Percentiles rank a stretch among this genome's conserved stretches.
phyloP scores from a whole-genome alignment of 2,329 filamentous ascomycete genomes.

The Aspergillus candidus region DNA sequence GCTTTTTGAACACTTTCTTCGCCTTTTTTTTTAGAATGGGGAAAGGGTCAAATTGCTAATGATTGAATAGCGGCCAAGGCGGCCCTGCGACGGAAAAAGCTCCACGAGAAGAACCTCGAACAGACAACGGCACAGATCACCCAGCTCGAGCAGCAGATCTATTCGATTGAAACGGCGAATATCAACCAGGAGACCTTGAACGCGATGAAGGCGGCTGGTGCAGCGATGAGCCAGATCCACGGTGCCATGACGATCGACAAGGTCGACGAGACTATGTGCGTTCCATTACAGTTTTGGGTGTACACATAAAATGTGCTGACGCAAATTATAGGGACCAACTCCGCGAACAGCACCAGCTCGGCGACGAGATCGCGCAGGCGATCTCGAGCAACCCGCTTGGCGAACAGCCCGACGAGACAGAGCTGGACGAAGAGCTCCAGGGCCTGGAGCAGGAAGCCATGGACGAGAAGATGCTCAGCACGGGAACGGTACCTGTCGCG shows the following conservation, averaged over 20 bases:
- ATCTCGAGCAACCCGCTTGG: conserved; percentile 66
- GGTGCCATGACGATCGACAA: conserved; percentile 85
- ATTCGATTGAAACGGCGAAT: conserved; percentile 94
- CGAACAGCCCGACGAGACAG: conserved; percentile 73
- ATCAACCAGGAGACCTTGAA: conserved; percentile 96
- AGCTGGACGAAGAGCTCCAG: conserved; percentile 80
- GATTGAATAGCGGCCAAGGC: conserved; percentile 70
- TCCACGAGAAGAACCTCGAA: conserved; percentile 82
- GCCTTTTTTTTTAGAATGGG: background rate
- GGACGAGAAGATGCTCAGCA: conserved; percentile 89
- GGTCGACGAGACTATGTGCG: conserved; percentile 91
- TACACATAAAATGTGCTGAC: conserved; percentile 6
- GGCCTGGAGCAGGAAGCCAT: conserved; percentile 84
- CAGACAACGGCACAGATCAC: conserved; percentile 85
- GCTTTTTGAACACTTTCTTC: background rate
- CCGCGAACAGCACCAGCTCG: conserved; percentile 85
- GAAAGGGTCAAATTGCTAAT: background rate
- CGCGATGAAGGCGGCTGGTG: conserved; percentile 85
- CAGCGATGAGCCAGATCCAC: conserved; percentile 91
- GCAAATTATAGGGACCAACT: conserved; percentile 65
- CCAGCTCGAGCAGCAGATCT: conserved; percentile 91
- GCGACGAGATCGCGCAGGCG: conserved; percentile 83
- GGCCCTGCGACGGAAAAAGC: conserved; percentile 89
- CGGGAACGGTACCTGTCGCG: conserved; percentile 73
- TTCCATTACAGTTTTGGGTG: conserved; percentile 17